Base-by-base conservation (phyloP, 2,329 filamentous ascomycete genomes). In the Tolypocladium guangdongense region DNA sequence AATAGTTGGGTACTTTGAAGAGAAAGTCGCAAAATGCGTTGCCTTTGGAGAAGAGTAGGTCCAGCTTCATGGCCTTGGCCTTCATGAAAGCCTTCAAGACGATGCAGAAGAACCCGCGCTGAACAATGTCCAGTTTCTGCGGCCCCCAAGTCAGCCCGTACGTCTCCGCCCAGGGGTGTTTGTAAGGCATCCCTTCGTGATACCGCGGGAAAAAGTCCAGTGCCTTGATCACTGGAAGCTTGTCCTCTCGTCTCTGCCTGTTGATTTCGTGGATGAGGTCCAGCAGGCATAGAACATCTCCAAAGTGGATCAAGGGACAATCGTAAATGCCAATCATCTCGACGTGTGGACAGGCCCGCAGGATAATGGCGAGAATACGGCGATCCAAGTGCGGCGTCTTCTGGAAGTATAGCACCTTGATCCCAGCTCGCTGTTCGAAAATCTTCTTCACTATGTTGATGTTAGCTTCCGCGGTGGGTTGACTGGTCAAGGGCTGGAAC, bases 211-310 rank as follows among this genome's bases (percentile, higher is more conserved):
- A 66, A 39, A 71, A 70, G 30, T 72, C 69, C 2, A 72, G 57
- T 0, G 55, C 56, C 3, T 55, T 38, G 22, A 72, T 64, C 0
- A 46, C 27, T 0, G 63, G 53, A 3, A 55, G 27, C 0, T 33
- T 36, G 2, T 50, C 14, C 3, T 51, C 24, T 5, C 51, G 52
- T 0, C 69, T 63, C 3, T 57, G 43, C 14, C 37, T 7, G 45
- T 72, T 72, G 45, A 72, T 57, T 45, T 71, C 68, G 35, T 65
- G 52, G 22, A 72, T 68, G 2, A 71, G 54, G 50, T 72, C 68
- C 1, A 72, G 57, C 0, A 72, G 52, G 12, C 57, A 60, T 1
- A 68, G 50, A 0, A 69, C 52, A 24, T 72, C 69, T 11, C 67
- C 69, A n/a, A 69, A 60, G 32, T 71, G 65, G 5, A 72, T 57